Evolutionary conservation across 257 asterid genomes (phyloP), one percentile per base, ranked within the genome.

Genomic region (Petunia axillaris): DNA sequence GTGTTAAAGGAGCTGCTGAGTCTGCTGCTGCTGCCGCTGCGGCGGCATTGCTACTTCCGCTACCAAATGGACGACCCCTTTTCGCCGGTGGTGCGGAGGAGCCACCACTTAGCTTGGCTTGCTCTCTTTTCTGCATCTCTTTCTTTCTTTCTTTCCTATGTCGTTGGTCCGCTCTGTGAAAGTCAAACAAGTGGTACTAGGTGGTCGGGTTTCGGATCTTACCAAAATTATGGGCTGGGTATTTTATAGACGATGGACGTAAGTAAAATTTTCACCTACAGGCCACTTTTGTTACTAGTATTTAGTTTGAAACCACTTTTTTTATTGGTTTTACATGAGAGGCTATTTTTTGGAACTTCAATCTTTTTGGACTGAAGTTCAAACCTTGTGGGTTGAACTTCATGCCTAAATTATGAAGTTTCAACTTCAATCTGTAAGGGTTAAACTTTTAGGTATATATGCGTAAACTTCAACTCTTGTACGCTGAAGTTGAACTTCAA

Each of bases 21-120:
- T 95, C 98, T 15, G 90, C 92, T 11, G 87, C 90, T 2, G 89
- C 85, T 0, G 88, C 86, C 0, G 83, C 79, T 0, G 83, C 82
- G 5, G 83, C 82, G 1, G 92, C 88, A 60, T 85, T 86, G 83
- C 83, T 84, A 81, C 76, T 83, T 67, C 92, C 96, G 62, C 97
- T 88, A 10, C 98, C 99, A 73, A 90, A 82, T 3, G 98, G 98
- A 1, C 97, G 98, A 64, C 99, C 99, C 75, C 99, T 88, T 89
- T 93, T 93, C 66, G 98, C 88, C 73, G 97, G 84, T 53, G 99
- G 93, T 59, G 90, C 60, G 82, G 87, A 91, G 88, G 94, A 85
- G 85, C 95, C 94, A 15, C 93, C 93, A 1, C n/a, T 88, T 62
- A 76, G 86, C 90, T 93, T 95, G 86, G 90, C 83, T 52, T 80